These are phyloP conservation scores for Aspergillus fumigatus DNA, from an alignment of 2,329 filamentous ascomycete genomes.

Conservation along the genomic window DNA sequence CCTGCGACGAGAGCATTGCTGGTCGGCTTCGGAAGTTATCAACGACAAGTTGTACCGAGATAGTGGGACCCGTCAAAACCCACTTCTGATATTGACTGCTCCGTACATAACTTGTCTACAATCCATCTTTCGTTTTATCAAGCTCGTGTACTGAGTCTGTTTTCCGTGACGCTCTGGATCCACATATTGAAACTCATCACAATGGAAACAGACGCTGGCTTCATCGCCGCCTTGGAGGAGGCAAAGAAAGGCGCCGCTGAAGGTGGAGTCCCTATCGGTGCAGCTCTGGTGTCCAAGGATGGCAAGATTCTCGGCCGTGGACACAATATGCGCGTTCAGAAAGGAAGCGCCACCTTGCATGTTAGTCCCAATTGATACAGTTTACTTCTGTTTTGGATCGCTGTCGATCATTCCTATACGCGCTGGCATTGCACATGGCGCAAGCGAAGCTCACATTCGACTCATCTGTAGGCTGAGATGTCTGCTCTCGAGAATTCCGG, in stretches of 20 bases:
- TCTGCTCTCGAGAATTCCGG: conserved; percentile 71
- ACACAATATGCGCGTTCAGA: conserved; percentile 73
- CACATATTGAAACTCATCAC: conserved; percentile 1
- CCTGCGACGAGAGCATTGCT: neutral
- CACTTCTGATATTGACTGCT: neutral
- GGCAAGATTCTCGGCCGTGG: conserved; percentile 67
- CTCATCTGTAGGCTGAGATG: conserved; percentile 61
- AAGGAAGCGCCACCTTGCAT: conserved; percentile 66
- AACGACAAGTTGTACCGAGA: neutral
- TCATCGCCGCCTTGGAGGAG: conserved; percentile 55
- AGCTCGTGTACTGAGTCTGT: neutral
- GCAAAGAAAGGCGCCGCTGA: conserved; percentile 52
- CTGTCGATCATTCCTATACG: neutral
- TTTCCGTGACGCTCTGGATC: neutral
- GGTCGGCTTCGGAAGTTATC: neutral
- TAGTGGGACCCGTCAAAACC: neutral
- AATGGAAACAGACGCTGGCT: conserved; percentile 47
- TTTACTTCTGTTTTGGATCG: neutral
- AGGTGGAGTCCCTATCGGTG: conserved; percentile 57
- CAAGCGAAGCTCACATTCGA: neutral
- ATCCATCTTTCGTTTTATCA: neutral
- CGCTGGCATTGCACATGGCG: no score
- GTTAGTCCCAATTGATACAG: conserved; percentile 40
- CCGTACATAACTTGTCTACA: neutral
- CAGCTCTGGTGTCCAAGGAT: conserved; percentile 61